Evolutionary conservation across 2,329 filamentous ascomycete species (phyloP).

Genomic region (Nemania sp.): DNA sequence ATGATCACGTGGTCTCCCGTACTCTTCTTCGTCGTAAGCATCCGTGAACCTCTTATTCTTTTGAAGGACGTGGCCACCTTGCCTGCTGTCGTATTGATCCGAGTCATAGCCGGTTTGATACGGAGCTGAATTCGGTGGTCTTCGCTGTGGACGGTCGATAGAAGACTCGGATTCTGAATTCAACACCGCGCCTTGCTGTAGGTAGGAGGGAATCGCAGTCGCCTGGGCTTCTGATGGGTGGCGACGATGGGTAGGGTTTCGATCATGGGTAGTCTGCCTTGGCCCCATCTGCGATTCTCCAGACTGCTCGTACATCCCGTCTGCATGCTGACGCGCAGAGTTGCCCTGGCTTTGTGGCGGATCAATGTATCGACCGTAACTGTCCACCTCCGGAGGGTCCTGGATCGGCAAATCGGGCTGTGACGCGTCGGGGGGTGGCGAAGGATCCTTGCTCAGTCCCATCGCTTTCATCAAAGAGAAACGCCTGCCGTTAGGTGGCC

Average conservation of each 20-base stretch:
- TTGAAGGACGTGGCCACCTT: slow-evolving; percentile 64
- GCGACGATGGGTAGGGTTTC: slow-evolving; percentile 46
- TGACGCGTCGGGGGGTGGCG: slow-evolving; percentile 52
- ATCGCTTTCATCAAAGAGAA: slow-evolving; percentile 75
- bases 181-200: slow-evolving; percentile 51
- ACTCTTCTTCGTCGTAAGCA: slow-evolving; percentile 78
- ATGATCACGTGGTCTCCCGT: slow-evolving; percentile 61
- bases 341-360: slow-evolving; percentile 27
- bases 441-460: slow-evolving; percentile 59
- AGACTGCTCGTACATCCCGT: slow-evolving; percentile 44
- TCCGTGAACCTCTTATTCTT: slow-evolving; percentile 90
- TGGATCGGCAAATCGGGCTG: slow-evolving; percentile 59
- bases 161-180: slow-evolving; percentile 59
- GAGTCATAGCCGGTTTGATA: slow-evolving; percentile 50
- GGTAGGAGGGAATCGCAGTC: slow-evolving; percentile 51
- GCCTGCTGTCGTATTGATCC: slow-evolving; percentile 46
- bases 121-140: slow-evolving; percentile 48
- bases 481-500: slow-evolving; percentile 55
- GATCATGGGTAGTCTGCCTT: slow-evolving; percentile 29
- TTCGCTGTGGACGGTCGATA: slow-evolving; percentile 49
- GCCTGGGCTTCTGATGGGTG: slow-evolving; percentile 47
- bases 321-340: slow-evolving; percentile 41
- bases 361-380: slow-evolving; percentile 44
- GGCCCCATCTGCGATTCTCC: slow-evolving; percentile 39
- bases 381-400: slow-evolving; percentile 46